These are phyloP conservation scores for Bacterosira constricta DNA, from an alignment of 108 stramenopile species.

Conservation along the genomic window DNA sequence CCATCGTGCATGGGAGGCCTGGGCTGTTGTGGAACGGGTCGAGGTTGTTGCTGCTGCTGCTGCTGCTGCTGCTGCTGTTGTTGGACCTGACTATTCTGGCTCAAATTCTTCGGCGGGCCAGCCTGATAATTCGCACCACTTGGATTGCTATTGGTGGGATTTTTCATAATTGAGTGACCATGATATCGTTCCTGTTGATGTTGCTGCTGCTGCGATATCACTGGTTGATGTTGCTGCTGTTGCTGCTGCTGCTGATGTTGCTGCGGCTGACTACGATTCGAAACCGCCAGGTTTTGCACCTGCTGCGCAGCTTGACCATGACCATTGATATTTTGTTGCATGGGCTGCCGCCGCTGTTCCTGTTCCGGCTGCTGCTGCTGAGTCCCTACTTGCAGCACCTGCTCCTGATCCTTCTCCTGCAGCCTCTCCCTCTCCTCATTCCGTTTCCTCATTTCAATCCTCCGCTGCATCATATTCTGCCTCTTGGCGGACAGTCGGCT, in stretches of 20 bases:
- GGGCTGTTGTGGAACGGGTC: no score
- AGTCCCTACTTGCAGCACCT: neutral
- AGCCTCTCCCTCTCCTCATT: constrained; percentile 27
- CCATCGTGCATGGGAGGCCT: neutral
- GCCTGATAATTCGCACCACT: no score
- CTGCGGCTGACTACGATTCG: no score
- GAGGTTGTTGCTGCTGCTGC: constrained; percentile 1
- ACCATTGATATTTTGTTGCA: no score
- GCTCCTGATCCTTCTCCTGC: constrained; percentile 7
- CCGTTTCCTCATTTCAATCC: constrained; percentile 30
- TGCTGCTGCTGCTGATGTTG: no score
- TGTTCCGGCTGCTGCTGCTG: neutral
- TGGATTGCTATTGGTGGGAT: no score
- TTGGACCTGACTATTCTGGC: no score
- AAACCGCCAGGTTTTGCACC: no score
- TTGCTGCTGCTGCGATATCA: neutral
- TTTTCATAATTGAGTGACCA: no score
- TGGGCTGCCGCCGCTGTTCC: neutral
- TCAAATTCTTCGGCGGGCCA: no score
- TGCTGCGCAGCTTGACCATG: no score
- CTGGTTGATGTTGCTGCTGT: neutral
- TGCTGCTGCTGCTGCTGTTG: neutral
- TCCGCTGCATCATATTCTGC: constrained; percentile 44
- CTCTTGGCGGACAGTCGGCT: neutral
- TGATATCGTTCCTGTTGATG: no score